Evolutionary conservation across 352 stramenopile species (phyloP).

Genomic region (Phytophthora litchii): DNA sequence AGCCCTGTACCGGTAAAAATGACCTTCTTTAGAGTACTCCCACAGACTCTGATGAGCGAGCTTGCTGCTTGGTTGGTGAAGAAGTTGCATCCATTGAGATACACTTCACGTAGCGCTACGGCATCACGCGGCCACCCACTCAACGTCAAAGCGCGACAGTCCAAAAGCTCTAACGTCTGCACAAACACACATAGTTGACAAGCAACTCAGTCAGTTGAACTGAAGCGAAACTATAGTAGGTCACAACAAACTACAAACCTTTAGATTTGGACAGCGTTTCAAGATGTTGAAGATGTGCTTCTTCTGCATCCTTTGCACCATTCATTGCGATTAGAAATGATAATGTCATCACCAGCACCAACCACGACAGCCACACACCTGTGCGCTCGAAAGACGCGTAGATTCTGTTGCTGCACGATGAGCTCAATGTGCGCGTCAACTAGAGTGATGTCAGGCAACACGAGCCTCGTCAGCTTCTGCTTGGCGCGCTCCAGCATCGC

Average conservation of each 20-base stretch:
- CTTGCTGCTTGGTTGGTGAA: constrained; percentile 48
- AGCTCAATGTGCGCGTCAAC: constrained; percentile 49
- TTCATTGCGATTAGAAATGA: constrained; percentile 19
- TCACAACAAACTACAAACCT: constrained; percentile 24
- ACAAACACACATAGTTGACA: not conserved
- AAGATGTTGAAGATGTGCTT: constrained; percentile 60
- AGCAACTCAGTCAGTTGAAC: too few relatives aligned
- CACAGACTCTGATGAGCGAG: constrained; percentile 47
- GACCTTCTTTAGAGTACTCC: constrained; percentile 42
- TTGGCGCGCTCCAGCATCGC: constrained; percentile 45
- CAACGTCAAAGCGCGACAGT: constrained; percentile 60
- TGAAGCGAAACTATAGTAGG: too few relatives aligned
- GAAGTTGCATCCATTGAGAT: constrained; percentile 57
- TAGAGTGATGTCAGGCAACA: constrained; percentile 53
- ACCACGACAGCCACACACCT: constrained; percentile 30
- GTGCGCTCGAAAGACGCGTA: constrained; percentile 57
- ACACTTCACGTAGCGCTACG: constrained; percentile 41
- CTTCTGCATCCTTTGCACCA: constrained; percentile 45
- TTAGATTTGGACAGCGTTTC: constrained; percentile 35
- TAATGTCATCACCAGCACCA: constrained; percentile 1
- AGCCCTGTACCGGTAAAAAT: constrained; percentile 46
- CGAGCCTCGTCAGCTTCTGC: constrained; percentile 39
- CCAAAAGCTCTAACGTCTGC: constrained; percentile 64
- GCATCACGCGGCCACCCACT: constrained; percentile 42
- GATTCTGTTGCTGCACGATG: constrained; percentile 38